Evolutionary conservation across 331 rosid species (phyloP), one percentile per base, ranked within the genome.

Genomic region (Rosa hybrid): DNA sequence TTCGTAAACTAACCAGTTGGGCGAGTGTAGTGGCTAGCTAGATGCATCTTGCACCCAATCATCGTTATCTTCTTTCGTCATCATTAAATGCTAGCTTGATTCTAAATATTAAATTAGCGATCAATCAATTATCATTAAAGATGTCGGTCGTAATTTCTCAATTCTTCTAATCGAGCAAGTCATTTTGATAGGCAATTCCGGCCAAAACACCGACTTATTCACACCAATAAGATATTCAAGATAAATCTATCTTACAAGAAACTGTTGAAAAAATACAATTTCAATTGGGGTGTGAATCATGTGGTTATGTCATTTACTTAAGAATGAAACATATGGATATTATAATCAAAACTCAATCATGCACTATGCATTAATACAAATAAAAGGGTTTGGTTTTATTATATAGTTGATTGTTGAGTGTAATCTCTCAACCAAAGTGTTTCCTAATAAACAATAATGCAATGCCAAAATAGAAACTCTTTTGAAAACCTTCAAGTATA

Each of bases 401-500:
- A 75, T 75, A 59, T 16, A 67, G 79, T 62, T 25, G 48, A 14
- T 56, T 62, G 72, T 45, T 25, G 48, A 23, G 46, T 76, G 72
- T 45, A 45, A 76, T 44, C 46, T 38, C 60, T 76, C 79, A 27
- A 45, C 71, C 12, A 76, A n/a, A 56, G 12, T 54, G 38, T 27
- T 80, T 48, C 30, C 54, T 21, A 63, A 80, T 23, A 23, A 49
- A 51, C 34, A 74, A 8, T n/a, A 50, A 13, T 41, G n/a, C n/a
- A 44, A 64, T 44, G 79, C 69, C 83, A 65, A 74, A 50, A 41
- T 13, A n/a, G 53, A 64, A 73, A 49, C 41, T 51, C 18, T 45
- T 65, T 68, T 25, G 4, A 45, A 68, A 39, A 54, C 30, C 39
- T 54, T 17, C 71, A 20, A 13, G 41, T 12, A 11, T 21, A 16